phyloP scores from a whole-genome alignment of 2,329 filamentous ascomycete genomes.

The Epichloe sp. region DNA sequence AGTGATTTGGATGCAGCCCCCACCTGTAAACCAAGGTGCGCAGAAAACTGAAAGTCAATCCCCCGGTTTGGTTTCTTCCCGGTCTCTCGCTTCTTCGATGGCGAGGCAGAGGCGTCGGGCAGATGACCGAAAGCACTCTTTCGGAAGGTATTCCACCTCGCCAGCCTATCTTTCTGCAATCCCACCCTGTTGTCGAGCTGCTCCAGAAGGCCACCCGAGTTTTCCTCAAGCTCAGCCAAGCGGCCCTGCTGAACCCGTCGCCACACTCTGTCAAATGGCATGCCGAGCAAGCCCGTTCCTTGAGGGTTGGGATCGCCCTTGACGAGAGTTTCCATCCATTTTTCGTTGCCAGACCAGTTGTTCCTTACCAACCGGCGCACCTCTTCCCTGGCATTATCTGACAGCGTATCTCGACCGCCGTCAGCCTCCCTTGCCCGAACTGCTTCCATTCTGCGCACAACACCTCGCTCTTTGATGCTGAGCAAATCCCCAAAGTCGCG shows the following conservation, averaged over 20 bases:
- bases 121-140: constrained; percentile 29
- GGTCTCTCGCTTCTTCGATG: constrained; percentile 11
- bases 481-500: constrained; percentile 51
- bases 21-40: constrained; percentile 35
- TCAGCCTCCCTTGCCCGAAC: constrained; percentile 19
- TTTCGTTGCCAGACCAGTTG: constrained; percentile 67
- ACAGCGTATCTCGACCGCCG: constrained; percentile 18
- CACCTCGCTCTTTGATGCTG: constrained; percentile 44
- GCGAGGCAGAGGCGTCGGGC: constrained; percentile 10
- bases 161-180: constrained; percentile 53
- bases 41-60: constrained; percentile 40
- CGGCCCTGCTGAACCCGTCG: constrained; percentile 46
- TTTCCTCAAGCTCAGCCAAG: constrained; percentile 41
- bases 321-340: constrained; percentile 60
- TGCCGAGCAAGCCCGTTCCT: constrained; percentile 50
- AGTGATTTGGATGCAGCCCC: constrained; percentile 16
- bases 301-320: constrained; percentile 46
- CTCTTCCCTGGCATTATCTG: constrained; percentile 30
- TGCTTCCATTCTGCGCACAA: constrained; percentile 41
- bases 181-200: constrained; percentile 57
- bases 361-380: constrained; percentile 50
- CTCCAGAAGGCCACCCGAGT: constrained; percentile 43
- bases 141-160: constrained; percentile 61
- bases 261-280: constrained; percentile 61
- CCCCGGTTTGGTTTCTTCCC: constrained; percentile 18